phyloP scores from a whole-genome alignment of 495 filamentous ascomycete species.

The Daldinia decipiens region DNA sequence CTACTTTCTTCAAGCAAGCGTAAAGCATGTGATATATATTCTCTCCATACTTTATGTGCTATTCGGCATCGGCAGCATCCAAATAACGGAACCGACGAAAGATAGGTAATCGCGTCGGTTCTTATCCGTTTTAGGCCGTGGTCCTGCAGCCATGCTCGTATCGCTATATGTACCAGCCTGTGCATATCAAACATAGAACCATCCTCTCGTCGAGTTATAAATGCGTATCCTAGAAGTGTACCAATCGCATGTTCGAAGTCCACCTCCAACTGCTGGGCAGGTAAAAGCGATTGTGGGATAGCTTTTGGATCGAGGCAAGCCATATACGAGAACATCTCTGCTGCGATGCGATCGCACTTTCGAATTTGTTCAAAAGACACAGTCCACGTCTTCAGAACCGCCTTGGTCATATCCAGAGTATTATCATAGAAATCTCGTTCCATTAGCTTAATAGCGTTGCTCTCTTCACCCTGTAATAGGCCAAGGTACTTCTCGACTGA shows the following conservation, averaged over 20 bases:
- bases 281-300: conserved; percentile 1
- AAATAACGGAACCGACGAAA: no score
- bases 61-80: no score
- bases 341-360: not conserved
- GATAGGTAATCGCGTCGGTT: not conserved
- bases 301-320: not conserved
- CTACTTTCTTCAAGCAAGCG: not conserved
- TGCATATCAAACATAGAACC: not conserved
- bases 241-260: not conserved
- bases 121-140: not conserved
- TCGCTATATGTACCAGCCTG: not conserved
- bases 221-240: not conserved
- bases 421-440: not conserved
- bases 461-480: not conserved
- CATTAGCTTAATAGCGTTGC: not conserved
- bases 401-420: not conserved
- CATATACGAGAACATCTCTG: not conserved
- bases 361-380: not conserved
- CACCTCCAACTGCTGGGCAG: not conserved
- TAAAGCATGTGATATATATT: not conserved
- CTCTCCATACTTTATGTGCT: not conserved
- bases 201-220: not conserved
- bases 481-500: not conserved
- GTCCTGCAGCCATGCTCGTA: not conserved
- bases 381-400: not conserved